A percentile compares a stretch with the other conserved stretches of the same genome.
phyloP scores from a whole-genome alignment of 805 yeast genomes.

The Yarrowia osloensis region DNA sequence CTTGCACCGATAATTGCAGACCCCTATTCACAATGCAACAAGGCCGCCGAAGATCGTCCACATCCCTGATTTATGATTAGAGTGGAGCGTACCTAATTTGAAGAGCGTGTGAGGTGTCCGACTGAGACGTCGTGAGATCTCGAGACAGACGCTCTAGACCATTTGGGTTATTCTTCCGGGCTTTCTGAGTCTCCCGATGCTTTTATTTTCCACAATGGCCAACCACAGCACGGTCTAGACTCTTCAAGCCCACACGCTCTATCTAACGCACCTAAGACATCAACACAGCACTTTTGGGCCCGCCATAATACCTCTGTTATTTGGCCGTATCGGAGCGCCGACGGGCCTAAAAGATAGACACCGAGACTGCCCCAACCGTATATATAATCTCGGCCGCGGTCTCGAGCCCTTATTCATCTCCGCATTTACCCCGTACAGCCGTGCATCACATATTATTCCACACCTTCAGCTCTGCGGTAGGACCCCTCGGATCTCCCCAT shows the following conservation, averaged over 20 bases:
- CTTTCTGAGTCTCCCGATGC: neutral
- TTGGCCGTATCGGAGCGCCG: neutral
- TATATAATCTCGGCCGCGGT: neutral
- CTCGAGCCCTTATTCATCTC: neutral
- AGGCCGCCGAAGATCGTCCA: neutral
- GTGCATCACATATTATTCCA: too few species aligned
- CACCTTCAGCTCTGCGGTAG: too few species aligned
- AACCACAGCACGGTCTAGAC: neutral
- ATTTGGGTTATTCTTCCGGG: neutral
- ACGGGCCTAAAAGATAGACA: neutral
- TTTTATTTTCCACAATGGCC: neutral
- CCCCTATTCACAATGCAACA: neutral
- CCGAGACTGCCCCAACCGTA: neutral
- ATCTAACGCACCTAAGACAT: neutral
- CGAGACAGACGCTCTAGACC: too few species aligned
- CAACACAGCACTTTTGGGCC: too few species aligned
- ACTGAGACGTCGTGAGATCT: too few species aligned
- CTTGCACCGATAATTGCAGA: neutral
- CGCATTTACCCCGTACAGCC: slow-evolving; percentile 5
- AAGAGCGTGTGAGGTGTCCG: too few species aligned
- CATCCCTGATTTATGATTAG: neutral
- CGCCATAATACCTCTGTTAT: too few species aligned
- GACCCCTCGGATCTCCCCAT: neutral
- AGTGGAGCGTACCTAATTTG: neutral
- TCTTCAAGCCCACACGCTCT: too few species aligned